Conservation (phyloP, 2,329 filamentous ascomycete species). For the Ceratocystis variospora region DNA sequence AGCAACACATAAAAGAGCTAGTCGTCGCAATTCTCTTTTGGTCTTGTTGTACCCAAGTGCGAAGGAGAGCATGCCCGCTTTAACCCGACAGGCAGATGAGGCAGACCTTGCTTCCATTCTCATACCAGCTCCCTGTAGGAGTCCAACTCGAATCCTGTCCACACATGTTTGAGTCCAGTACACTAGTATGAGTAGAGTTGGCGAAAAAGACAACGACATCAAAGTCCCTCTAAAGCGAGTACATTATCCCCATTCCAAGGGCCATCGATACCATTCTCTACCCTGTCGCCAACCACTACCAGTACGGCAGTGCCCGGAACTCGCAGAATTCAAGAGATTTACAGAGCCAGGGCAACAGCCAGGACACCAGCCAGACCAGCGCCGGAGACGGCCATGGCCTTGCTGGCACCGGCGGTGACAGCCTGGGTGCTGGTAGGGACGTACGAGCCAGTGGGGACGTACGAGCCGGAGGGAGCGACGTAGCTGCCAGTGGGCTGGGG, state of each 20-base stretch:
- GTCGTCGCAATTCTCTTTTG: slow-evolving; percentile 6
- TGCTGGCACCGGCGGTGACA: slow-evolving; percentile 41
- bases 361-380: slow-evolving; percentile 44
- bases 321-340: slow-evolving; percentile 30
- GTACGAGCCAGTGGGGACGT: slow-evolving; percentile 24
- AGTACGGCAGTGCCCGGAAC: neutral
- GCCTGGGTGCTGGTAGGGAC: slow-evolving; percentile 36
- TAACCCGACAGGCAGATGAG: slow-evolving; percentile 1
- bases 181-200: neutral
- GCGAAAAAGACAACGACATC: neutral
- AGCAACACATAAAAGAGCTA: slow-evolving; percentile 13
- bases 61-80: neutral
- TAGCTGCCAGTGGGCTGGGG: slow-evolving; percentile 23
- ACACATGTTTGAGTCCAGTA: slow-evolving; percentile 5
- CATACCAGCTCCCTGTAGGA: slow-evolving; percentile 3
- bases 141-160: slow-evolving; percentile 6
- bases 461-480: slow-evolving; percentile 28
- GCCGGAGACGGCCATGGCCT: slow-evolving; percentile 42
- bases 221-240: neutral
- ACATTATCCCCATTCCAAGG: neutral
- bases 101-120: slow-evolving; percentile 1
- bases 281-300: neutral
- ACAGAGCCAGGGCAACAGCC: slow-evolving; percentile 43
- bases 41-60: slow-evolving; percentile 18
- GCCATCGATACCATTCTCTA: neutral